phyloP scores from a whole-genome alignment of 2,329 filamentous ascomycete species.

The Diaporthe longicolla region DNA sequence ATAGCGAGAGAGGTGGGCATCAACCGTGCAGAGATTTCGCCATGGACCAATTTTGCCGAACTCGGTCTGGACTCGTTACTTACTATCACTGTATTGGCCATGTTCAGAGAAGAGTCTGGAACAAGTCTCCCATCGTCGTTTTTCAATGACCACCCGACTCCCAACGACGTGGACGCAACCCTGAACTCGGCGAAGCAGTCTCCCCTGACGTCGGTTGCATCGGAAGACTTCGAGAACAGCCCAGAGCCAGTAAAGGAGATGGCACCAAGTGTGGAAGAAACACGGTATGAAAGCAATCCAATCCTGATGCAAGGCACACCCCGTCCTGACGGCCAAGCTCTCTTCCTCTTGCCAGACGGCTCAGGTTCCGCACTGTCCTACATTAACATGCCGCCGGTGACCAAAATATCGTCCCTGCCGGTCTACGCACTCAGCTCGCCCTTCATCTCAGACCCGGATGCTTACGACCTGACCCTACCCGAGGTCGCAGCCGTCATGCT shows the following conservation, averaged over 20 bases:
- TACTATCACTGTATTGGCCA: constrained; percentile 40
- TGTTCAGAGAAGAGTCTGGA: neutral
- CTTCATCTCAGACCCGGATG: constrained; percentile 18
- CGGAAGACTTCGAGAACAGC: neutral
- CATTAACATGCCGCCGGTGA: constrained; percentile 6
- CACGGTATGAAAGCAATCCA: constrained; percentile 31
- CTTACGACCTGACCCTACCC: neutral
- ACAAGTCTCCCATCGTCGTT: constrained; percentile 11
- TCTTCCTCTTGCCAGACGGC: constrained; percentile 34
- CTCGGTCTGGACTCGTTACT: constrained; percentile 49
- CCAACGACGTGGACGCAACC: constrained; percentile 10
- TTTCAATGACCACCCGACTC: constrained; percentile 20
- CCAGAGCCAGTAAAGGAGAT: neutral
- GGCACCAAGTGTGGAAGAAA: neutral
- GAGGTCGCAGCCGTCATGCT: neutral
- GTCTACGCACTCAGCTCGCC: constrained; percentile 28
- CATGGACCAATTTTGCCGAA: constrained; percentile 44
- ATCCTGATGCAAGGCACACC: constrained; percentile 32
- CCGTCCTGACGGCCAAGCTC: constrained; percentile 30
- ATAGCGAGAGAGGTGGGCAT: constrained; percentile 47
- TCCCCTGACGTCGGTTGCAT: neutral
- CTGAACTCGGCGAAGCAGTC: neutral
- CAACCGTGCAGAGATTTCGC: constrained; percentile 43
- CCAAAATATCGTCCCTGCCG: constrained; percentile 7
- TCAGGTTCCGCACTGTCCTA: constrained; percentile 35